Evolutionary conservation across 352 stramenopile species (phyloP).

Genomic region (Globisporangium parvum): DNA sequence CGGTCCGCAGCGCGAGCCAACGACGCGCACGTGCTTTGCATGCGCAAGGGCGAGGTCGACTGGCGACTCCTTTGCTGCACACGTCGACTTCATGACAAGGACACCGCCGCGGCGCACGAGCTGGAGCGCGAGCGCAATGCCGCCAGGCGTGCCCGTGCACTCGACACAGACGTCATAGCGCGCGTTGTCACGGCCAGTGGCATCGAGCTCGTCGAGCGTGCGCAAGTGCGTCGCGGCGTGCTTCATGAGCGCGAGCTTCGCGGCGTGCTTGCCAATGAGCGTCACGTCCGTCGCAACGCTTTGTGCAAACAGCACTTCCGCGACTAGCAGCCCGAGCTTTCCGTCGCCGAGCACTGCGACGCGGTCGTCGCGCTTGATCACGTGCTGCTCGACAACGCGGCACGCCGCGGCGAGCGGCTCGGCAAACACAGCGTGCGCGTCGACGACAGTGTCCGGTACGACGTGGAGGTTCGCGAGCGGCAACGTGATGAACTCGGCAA

Average conservation of each 20-base stretch:
- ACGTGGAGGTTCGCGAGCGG: slow-evolving; percentile 74
- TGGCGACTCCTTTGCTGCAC: slow-evolving; percentile 24
- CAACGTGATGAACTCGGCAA: slow-evolving; percentile 81
- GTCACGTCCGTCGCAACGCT: slow-evolving; percentile 25
- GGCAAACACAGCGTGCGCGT: slow-evolving; percentile 74
- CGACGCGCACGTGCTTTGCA: slow-evolving; percentile 39
- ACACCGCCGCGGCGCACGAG: slow-evolving; percentile 30
- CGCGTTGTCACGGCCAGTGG: not conserved
- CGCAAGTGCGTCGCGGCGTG: slow-evolving; percentile 33
- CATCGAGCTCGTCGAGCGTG: slow-evolving; percentile 14
- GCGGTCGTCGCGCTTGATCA: slow-evolving; percentile 44
- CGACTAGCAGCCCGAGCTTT: slow-evolving; percentile 84
- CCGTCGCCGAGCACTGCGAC: slow-evolving; percentile 86
- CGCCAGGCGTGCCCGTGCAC: slow-evolving; percentile 44
- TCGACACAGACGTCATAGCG: slow-evolving; percentile 65
- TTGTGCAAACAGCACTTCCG: slow-evolving; percentile 60
- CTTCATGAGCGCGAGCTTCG: slow-evolving; percentile 49
- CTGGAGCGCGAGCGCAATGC: slow-evolving; percentile 32
- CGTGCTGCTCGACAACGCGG: slow-evolving; percentile 77
- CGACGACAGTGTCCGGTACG: slow-evolving; percentile 62
- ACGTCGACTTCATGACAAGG: slow-evolving; percentile 54
- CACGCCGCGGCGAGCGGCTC: slow-evolving; percentile 86
- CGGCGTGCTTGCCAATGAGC: slow-evolving; percentile 53
- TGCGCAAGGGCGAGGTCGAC: slow-evolving; percentile 21
- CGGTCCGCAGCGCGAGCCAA: slow-evolving; percentile 64